Evolutionary conservation across 176 grass and related monocot species (phyloP), one percentile per base, ranked within the genome.

Genomic region (Oryza rufipogon): DNA sequence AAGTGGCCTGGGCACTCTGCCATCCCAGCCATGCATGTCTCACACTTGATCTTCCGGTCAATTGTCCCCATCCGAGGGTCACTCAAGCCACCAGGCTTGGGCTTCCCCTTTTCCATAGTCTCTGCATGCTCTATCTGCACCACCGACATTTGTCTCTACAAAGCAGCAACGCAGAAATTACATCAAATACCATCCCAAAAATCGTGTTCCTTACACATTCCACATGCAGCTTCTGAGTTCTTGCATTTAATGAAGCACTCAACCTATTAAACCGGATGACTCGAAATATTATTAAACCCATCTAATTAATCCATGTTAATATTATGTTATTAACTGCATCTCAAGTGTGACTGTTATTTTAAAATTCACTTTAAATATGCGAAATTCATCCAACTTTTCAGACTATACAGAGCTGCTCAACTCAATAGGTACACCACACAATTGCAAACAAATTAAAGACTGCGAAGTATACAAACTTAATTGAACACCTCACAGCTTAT

Each of bases 91-190:
- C 68, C 91, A 58, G 91, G 85, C 60, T 98, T 98, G 0, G 93
- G 93, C 84, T 98, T 98, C 16, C 96, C 96, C 71, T 89, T 88
- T 81, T 98, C 96, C 96, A 98, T 95, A 41, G 96, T 98, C 83
- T 98, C 96, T 44, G 91, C 82, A 71, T 98, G 93, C 68, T 95
- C 85, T 77, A 95, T 90, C 80, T 93, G 87, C 66, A 95, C 28
- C 38, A 98, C 93, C 6, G 96, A 98, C 96, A 98, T 98, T 95
- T 98, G 96, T 81, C 96, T 90, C 96, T 98, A 86, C 89, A 73
- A 77, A 90, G 45, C 26, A 25, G 54, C 10, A 84, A 72, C 60
- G 69, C 11, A 65, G 74, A 65, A 86, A n/a, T 32, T 6, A 28
- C 46, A 82, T 73, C 38, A 84, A 56, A 74, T 58, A 16, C 4